Percentiles rank a stretch among this genome's conserved stretches.
Conservation (phyloP, 768 basidiomycete genomes). For the Tylopilus plumbeoviolaceoides region DNA sequence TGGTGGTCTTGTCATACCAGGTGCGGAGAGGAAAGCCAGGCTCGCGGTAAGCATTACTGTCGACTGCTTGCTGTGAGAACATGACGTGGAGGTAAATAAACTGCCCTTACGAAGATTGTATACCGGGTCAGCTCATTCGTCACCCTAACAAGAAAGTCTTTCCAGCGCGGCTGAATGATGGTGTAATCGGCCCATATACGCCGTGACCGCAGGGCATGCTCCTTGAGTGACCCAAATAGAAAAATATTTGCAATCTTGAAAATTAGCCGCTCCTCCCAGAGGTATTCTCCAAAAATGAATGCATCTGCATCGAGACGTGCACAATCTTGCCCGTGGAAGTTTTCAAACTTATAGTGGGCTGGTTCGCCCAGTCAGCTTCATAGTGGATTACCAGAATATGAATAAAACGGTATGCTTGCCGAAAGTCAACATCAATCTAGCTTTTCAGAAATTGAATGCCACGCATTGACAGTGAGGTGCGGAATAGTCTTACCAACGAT, state of each 20-base stretch:
- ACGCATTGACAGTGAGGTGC: too few species aligned
- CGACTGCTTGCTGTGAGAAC: neutral
- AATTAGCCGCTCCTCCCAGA: neutral
- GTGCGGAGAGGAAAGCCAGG: neutral
- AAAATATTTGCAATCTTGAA: neutral
- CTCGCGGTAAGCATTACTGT: neutral
- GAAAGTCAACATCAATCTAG: neutral
- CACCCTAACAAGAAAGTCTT: neutral
- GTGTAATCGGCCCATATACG: neutral
- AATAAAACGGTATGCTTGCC: neutral
- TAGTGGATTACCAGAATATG: too few species aligned
- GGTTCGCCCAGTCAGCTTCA: neutral
- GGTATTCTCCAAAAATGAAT: neutral
- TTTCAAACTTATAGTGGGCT: neutral
- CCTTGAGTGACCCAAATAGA: neutral
- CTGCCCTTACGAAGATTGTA: neutral
- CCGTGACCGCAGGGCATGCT: neutral
- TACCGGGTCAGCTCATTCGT: neutral
- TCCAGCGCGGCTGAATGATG: neutral
- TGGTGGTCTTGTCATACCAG: neutral
- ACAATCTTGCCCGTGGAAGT: neutral
- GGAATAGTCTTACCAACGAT: neutral
- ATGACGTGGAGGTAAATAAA: neutral
- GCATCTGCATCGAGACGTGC: neutral
- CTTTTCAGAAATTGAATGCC: neutral